These are phyloP conservation scores for Nepenthes gracilis DNA, from an alignment of 148 eudicot genomes.

Conservation along the genomic window DNA sequence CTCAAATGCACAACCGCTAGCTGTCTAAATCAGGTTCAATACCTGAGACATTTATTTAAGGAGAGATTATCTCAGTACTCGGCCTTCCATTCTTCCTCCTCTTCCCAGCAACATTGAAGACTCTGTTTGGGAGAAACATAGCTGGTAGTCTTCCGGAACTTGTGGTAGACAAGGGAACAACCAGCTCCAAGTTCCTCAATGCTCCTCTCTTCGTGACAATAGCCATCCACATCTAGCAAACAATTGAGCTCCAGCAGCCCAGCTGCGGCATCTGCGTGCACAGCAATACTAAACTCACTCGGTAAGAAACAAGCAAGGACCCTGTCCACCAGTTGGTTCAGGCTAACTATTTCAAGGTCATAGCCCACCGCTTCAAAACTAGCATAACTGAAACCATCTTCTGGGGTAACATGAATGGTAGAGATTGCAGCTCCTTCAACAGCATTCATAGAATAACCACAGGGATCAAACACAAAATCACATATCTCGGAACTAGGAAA, in stretches of 20 bases:
- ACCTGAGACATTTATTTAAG: too few relatives aligned
- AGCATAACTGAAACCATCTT: slow-evolving; percentile 84
- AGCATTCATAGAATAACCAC: slow-evolving; percentile 90
- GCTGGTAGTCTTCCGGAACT: slow-evolving; percentile 30
- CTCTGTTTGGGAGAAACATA: slow-evolving; percentile 33
- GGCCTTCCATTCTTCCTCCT: slow-evolving; percentile 33
- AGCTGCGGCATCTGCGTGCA: slow-evolving; percentile 38
- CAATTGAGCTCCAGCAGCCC: slow-evolving; percentile 23
- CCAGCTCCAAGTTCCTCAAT: slow-evolving; percentile 44
- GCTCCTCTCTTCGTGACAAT: slow-evolving; percentile 32
- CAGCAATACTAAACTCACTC: slow-evolving; percentile 56
- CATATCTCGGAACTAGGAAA: slow-evolving; percentile 65
- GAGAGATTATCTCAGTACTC: too few relatives aligned
- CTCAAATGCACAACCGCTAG: neutral
- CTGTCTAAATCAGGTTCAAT: neutral
- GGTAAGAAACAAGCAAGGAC: slow-evolving; percentile 69
- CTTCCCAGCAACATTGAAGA: slow-evolving; percentile 53
- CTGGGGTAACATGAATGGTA: slow-evolving; percentile 82
- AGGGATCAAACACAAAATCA: slow-evolving; percentile 87
- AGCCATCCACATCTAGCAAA: slow-evolving; percentile 32
- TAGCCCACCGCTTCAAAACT: slow-evolving; percentile 87
- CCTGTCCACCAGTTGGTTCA: slow-evolving; percentile 45
- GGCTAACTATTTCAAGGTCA: slow-evolving; percentile 22
- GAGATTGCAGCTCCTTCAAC: slow-evolving; percentile 71
- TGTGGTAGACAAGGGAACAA: slow-evolving; percentile 60